Evolutionary conservation across 768 basidiomycete species (phyloP), one percentile per base, ranked within the genome.

Genomic region (Kwoniella botswanensis): DNA sequence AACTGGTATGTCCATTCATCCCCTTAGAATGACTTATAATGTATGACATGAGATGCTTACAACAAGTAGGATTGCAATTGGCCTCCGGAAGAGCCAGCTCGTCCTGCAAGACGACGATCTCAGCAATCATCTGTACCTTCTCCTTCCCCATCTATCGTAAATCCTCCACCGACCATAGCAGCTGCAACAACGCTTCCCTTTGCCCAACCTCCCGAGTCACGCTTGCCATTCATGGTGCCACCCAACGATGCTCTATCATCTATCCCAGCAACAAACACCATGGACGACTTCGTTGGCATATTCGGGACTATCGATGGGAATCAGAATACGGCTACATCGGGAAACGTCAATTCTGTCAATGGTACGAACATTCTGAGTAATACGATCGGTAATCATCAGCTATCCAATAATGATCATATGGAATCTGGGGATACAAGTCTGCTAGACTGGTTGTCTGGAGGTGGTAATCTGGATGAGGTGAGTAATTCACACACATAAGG

Each of bases 401-500:
- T 21, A 21, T 4, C 35, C 35, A 44, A n/a, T 44, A 35, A 41
- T 53, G 22, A 50, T 21, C n/a, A n/a, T 22, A 13, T 60, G 21
- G 66, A 52, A 46, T 43, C 22, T 61, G 60, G 43, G 42, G 69
- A 61, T 64, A 41, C 62, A 10, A 67, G 67, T 44, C 21, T 63
- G n/a, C 35, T 71, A 44, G 56, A 65, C 63, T 69, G 63, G 71
- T 22, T 68, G 42, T 56, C 65, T 46, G 63, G 56, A 35, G 54
- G 53, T 29, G 69, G 69, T 13, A 65, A 59, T 26, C 46, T 76
- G 11, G 74, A 76, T 60, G 74, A 76, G 50, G 74, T 76, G 63
- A 65, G 72, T 64, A 17, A 42, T 13, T 24, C 1, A 4, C 46
- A n/a, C 24, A 12, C 44, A 18, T 54, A 55, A 46, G 9, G 15